Conservation (phyloP, 1,284 basidiomycete species). For the Leccinum variabile region DNA sequence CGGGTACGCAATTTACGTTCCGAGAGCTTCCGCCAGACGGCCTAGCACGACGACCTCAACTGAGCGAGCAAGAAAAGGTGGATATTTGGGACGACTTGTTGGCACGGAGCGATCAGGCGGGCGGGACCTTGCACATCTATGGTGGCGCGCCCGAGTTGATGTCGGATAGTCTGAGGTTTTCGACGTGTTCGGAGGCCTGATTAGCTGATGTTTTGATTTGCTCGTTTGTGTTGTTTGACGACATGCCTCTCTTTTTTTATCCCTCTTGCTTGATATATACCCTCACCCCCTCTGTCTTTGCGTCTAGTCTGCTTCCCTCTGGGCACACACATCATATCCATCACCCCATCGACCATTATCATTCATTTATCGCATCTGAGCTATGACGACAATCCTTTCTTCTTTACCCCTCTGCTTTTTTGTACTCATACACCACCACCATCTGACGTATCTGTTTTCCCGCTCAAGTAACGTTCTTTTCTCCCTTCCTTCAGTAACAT, state of each 20-base stretch:
- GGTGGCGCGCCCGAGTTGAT: constrained; percentile 37
- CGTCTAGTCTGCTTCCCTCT: neutral
- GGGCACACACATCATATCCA: neutral
- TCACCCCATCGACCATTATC: neutral
- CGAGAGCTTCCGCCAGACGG: constrained; percentile 41
- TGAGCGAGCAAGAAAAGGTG: constrained; percentile 67
- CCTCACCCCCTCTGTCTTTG: neutral
- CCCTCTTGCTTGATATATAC: neutral
- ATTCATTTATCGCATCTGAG: neutral
- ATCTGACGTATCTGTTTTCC: constrained; percentile 13
- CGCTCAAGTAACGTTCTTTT: neutral
- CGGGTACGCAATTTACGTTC: constrained; percentile 44
- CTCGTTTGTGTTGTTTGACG: neutral
- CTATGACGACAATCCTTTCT: constrained; percentile 3
- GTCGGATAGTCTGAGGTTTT: constrained; percentile 47
- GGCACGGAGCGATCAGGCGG: constrained; percentile 60
- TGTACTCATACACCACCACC: constrained; percentile 16
- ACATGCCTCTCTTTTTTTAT: neutral
- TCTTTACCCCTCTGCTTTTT: neutral
- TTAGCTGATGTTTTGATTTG: neutral
- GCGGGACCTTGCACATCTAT: constrained; percentile 65
- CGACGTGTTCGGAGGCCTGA: constrained; percentile 28
- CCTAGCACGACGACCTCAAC: constrained; percentile 33
- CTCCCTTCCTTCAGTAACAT: neutral
- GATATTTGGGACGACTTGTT: constrained; percentile 69